Evolutionary conservation across 768 basidiomycete genomes (phyloP).

Genomic region (Podaxis pistillaris): DNA sequence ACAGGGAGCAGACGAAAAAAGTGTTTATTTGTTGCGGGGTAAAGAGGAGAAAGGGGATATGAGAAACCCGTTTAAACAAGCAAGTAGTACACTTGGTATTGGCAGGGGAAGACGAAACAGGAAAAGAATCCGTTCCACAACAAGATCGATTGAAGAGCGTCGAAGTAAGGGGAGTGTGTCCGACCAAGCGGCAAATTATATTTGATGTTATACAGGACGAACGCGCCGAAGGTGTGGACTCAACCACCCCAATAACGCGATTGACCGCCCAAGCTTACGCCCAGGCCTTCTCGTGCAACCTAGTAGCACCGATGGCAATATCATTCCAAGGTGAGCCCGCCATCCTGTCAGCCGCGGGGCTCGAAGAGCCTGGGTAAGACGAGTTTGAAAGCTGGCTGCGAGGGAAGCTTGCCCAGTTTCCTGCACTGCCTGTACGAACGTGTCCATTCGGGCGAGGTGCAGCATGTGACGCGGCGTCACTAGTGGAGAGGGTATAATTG

Average conservation of each 20-base stretch:
- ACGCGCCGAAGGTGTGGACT: background rate
- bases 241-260: background rate
- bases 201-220: conserved; percentile 9
- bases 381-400: conserved; percentile 51
- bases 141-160: background rate
- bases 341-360: conserved; percentile 56
- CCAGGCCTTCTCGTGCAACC: conserved; percentile 63
- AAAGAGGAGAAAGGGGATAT: background rate
- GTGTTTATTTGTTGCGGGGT: background rate
- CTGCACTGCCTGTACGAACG: conserved; percentile 75
- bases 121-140: conserved; percentile 8
- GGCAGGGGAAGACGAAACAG: background rate
- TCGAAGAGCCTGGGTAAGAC: conserved; percentile 49
- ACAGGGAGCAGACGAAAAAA: conserved; percentile 1
- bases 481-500: conserved; percentile 23
- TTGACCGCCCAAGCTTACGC: conserved; percentile 31
- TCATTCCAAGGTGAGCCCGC: conserved; percentile 62
- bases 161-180: conserved; percentile 1
- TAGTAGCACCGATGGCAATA: conserved; percentile 38
- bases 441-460: conserved; percentile 59
- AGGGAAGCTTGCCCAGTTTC: conserved; percentile 71
- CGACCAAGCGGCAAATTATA: conserved; percentile 7
- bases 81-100: conserved; percentile 11
- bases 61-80: background rate
- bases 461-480: conserved; percentile 13